These are phyloP conservation scores for Diplodia sapinea DNA, from an alignment of 2,329 filamentous ascomycete species.

Conservation along the genomic window DNA sequence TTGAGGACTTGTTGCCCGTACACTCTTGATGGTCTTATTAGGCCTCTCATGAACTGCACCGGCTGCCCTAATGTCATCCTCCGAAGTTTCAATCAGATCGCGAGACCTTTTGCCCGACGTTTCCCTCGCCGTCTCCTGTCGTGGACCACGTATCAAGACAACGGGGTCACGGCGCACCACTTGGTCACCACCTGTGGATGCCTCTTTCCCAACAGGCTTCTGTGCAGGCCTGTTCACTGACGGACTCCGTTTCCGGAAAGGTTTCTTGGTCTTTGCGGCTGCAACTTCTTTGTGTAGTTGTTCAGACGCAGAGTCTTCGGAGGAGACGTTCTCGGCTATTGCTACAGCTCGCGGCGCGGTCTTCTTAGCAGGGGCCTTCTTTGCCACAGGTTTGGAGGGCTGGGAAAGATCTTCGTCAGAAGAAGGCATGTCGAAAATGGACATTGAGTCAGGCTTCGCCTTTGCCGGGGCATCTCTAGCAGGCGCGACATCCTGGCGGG, in stretches of 20 bases:
- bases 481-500: slow-evolving; percentile 3
- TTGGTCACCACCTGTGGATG: background rate
- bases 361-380: slow-evolving; percentile 1
- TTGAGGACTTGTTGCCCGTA: background rate
- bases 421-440: slow-evolving; percentile 52
- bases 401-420: slow-evolving; percentile 38
- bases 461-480: background rate
- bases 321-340: background rate
- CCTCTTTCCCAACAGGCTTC: slow-evolving; percentile 3
- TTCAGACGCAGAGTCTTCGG: slow-evolving; percentile 30
- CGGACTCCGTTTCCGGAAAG: background rate
- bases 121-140: background rate
- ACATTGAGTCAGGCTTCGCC: slow-evolving; percentile 16
- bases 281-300: slow-evolving; percentile 21
- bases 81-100: background rate
- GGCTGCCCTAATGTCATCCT: background rate
- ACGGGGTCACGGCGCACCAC: background rate
- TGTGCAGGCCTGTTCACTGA: background rate
- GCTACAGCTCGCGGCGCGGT: background rate
- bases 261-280: slow-evolving; percentile 21
- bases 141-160: background rate
- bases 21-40: slow-evolving; percentile 14
- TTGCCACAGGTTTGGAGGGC: background rate
- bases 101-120: background rate
- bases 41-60: background rate